Percentiles rank a stretch among this genome's conserved stretches.
Conservation (phyloP, 345 rosid genomes). For the Syzygium oleosum region DNA sequence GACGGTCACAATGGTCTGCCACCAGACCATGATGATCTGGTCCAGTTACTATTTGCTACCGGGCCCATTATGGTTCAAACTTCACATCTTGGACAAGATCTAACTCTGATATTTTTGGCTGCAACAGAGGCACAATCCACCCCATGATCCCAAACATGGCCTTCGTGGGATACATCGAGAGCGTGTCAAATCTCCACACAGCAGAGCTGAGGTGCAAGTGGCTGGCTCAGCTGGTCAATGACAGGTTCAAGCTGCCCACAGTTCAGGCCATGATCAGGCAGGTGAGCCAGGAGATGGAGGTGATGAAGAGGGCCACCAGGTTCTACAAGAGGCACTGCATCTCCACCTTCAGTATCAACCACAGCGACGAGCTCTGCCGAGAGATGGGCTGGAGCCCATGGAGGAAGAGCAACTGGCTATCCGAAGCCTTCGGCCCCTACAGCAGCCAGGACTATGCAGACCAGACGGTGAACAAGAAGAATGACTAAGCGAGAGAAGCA, state of each 20-base stretch:
- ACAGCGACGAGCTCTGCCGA: slow-evolving; percentile 41
- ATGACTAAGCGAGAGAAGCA: background rate
- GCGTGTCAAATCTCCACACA: slow-evolving; percentile 39
- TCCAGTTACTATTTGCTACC: background rate
- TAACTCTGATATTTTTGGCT: background rate
- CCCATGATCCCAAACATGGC: slow-evolving; percentile 61
- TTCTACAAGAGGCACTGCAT: slow-evolving; percentile 40
- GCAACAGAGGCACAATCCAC: slow-evolving; percentile 40
- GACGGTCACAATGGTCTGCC: background rate
- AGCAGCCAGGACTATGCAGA: slow-evolving; percentile 36
- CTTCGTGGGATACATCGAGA: slow-evolving; percentile 51
- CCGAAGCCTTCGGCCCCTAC: slow-evolving; percentile 37
- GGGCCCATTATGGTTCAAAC: background rate
- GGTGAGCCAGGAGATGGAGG: slow-evolving; percentile 23
- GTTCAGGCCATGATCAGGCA: slow-evolving; percentile 29
- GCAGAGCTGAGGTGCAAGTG: slow-evolving; percentile 46
- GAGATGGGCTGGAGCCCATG: slow-evolving; percentile 47
- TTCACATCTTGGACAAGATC: background rate
- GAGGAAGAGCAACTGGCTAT: slow-evolving; percentile 37
- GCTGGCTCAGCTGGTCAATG: slow-evolving; percentile 37
- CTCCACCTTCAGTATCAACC: slow-evolving; percentile 40
- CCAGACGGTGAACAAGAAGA: background rate
- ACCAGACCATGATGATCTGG: background rate
- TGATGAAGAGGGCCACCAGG: slow-evolving; percentile 39
- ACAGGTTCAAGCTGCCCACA: slow-evolving; percentile 27